Percentiles rank a stretch among this genome's conserved stretches.
Evolutionary conservation across 2,329 filamentous ascomycete species (phyloP).

Genomic region (Ascochyta rabiei): DNA sequence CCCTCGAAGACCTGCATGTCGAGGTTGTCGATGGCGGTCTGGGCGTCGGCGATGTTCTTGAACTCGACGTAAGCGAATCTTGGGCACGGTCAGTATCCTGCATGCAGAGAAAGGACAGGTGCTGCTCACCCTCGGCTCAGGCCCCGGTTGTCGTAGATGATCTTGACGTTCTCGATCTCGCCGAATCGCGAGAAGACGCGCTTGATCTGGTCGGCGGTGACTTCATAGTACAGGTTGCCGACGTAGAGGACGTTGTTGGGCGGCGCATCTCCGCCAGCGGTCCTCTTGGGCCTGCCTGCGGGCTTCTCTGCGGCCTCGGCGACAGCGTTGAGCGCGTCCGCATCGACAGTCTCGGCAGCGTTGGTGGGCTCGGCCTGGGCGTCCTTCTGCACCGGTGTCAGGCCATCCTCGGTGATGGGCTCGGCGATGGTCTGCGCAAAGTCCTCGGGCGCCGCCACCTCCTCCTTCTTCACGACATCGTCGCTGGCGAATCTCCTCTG

Average conservation of each 20-base stretch:
- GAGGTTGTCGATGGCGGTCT: slow-evolving; percentile 62
- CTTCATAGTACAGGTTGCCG: slow-evolving; percentile 73
- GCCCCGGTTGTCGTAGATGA: slow-evolving; percentile 67
- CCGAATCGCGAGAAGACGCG: slow-evolving; percentile 66
- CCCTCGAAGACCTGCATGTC: slow-evolving; percentile 68
- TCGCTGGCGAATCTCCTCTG: slow-evolving; percentile 59
- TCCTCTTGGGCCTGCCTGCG: neutral
- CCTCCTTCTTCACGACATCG: slow-evolving; percentile 49
- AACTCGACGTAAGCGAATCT: slow-evolving; percentile 73
- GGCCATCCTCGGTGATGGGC: slow-evolving; percentile 42
- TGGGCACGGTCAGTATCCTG: slow-evolving; percentile 15
- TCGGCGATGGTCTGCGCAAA: slow-evolving; percentile 46
- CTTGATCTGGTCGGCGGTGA: slow-evolving; percentile 65
- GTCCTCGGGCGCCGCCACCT: slow-evolving; percentile 34
- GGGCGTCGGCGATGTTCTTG: slow-evolving; percentile 59
- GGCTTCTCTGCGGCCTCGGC: neutral
- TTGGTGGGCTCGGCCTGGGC: slow-evolving; percentile 34
- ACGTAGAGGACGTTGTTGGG: slow-evolving; percentile 62
- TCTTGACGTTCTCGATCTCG: slow-evolving; percentile 56
- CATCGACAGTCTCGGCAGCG: slow-evolving; percentile 34
- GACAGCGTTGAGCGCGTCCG: slow-evolving; percentile 31
- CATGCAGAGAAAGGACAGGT: neutral
- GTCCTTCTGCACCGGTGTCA: slow-evolving; percentile 33
- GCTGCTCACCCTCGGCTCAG: slow-evolving; percentile 70
- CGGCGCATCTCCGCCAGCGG: neutral